phyloP scores from a whole-genome alignment of 1,284 basidiomycete species.

The Apiotrichum laibachii region DNA sequence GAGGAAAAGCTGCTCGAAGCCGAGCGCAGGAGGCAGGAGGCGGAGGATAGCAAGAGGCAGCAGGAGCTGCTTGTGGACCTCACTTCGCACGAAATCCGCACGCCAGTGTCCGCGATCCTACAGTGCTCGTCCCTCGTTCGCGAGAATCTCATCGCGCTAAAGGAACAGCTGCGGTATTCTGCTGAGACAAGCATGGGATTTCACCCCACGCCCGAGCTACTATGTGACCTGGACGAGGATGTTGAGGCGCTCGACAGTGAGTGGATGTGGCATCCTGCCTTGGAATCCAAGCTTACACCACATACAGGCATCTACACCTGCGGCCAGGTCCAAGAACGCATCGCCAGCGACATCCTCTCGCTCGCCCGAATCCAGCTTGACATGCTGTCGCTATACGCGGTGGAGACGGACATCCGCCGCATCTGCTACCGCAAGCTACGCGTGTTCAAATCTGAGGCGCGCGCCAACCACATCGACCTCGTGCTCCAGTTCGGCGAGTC shows the following conservation, averaged over 20 bases:
- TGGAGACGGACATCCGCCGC: slow-evolving; percentile 35
- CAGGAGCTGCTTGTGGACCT: slow-evolving; percentile 40
- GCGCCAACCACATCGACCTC: slow-evolving; percentile 26
- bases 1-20: slow-evolving; percentile 33
- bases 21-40: slow-evolving; percentile 27
- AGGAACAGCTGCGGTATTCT: slow-evolving; percentile 16
- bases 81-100: slow-evolving; percentile 37
- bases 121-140: slow-evolving; percentile 35
- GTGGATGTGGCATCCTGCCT: neutral
- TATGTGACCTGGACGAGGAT: slow-evolving; percentile 41
- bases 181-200: slow-evolving; percentile 9
- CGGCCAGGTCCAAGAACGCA: slow-evolving; percentile 52
- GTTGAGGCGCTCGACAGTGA: slow-evolving; percentile 37
- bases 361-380: slow-evolving; percentile 50
- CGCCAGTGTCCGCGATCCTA: slow-evolving; percentile 34
- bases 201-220: slow-evolving; percentile 22
- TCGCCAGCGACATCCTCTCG: slow-evolving; percentile 52
- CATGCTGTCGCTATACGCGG: slow-evolving; percentile 27
- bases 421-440: slow-evolving; percentile 32
- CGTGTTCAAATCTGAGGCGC: slow-evolving; percentile 28
- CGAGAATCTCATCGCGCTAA: slow-evolving; percentile 31
- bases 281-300: neutral
- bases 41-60: slow-evolving; percentile 29
- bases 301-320: slow-evolving; percentile 36
- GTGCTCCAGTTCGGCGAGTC: slow-evolving; percentile 20